Percentiles rank a stretch among this genome's conserved stretches.
These are phyloP conservation scores for Lolium multiflorum DNA, from an alignment of 176 grass and related monocot species.

Conservation along the genomic window DNA sequence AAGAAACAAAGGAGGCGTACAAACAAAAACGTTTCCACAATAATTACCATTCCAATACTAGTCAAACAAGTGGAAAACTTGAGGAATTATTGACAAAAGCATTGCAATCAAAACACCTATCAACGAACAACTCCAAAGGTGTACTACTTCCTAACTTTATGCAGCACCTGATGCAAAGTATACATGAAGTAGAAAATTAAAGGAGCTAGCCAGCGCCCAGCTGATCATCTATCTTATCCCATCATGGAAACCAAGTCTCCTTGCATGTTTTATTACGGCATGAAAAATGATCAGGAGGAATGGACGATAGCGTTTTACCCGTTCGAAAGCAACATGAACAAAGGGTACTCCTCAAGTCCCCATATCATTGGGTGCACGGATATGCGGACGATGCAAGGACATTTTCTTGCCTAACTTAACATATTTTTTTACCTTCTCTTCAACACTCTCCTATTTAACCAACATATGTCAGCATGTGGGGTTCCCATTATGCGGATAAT, in stretches of 20 bases:
- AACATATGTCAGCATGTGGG: neutral
- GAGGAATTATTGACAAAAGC: constrained; percentile 8
- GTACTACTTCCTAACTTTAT: neutral
- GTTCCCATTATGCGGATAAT: constrained; percentile 1
- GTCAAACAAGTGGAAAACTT: constrained; percentile 50
- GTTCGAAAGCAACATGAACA: constrained; percentile 3
- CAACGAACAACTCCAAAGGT: constrained; percentile 17
- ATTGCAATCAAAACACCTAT: neutral
- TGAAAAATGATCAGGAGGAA: neutral
- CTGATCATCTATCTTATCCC: neutral
- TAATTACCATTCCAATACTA: constrained; percentile 14
- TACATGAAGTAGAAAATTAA: neutral
- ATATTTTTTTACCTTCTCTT: too few relatives aligned
- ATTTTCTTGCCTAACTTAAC: constrained; percentile 7
- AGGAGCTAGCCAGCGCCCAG: neutral
- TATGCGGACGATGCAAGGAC: neutral
- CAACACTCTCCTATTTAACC: neutral
- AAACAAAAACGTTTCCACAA: constrained; percentile 30
- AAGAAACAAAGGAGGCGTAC: constrained; percentile 17
- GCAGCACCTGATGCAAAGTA: neutral
- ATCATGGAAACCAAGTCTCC: neutral
- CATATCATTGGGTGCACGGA: neutral
- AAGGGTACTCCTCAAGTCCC: neutral
- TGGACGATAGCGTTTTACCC: neutral
- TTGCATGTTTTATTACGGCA: neutral